A percentile compares a stretch with the other conserved stretches of the same genome.
Evolutionary conservation across 2,329 filamentous ascomycete species (phyloP).

Genomic region (Diplodia sapinea): DNA sequence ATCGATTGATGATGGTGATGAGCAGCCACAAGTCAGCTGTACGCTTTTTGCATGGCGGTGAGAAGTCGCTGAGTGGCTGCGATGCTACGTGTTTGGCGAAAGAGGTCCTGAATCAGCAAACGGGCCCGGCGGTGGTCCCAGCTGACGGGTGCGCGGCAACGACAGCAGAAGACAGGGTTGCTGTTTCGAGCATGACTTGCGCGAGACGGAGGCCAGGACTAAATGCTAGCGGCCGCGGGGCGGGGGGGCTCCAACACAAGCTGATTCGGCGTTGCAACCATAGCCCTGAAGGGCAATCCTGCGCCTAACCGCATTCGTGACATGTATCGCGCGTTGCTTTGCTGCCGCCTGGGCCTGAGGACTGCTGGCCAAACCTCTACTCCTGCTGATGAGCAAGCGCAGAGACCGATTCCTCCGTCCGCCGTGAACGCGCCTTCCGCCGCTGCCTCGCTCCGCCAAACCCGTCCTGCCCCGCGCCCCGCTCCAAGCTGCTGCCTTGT

Average conservation of each 20-base stretch:
- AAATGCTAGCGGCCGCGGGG: not conserved
- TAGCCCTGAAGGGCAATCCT: not conserved
- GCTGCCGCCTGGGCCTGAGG: constrained; percentile 6
- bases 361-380: not conserved
- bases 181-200: not conserved
- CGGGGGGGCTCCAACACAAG: not conserved
- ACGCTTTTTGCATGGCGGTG: not conserved
- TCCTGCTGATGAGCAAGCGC: constrained; percentile 8
- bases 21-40: not conserved
- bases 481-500: not conserved
- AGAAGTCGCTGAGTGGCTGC: not conserved
- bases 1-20: not conserved
- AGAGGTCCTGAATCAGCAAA: not conserved
- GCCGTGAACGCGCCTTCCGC: not conserved
- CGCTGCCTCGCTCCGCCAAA: no score
- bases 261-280: constrained; percentile 23
- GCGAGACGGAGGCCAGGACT: not conserved
- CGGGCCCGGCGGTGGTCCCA: not conserved
- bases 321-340: constrained; percentile 6
- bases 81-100: not conserved
- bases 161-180: not conserved
- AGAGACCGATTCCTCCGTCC: not conserved
- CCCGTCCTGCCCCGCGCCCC: not conserved
- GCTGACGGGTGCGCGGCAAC: not conserved
- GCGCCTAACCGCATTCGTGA: constrained; percentile 23